Conservation (phyloP, 208 protist genomes). For the Trypanosoma lewisi region DNA sequence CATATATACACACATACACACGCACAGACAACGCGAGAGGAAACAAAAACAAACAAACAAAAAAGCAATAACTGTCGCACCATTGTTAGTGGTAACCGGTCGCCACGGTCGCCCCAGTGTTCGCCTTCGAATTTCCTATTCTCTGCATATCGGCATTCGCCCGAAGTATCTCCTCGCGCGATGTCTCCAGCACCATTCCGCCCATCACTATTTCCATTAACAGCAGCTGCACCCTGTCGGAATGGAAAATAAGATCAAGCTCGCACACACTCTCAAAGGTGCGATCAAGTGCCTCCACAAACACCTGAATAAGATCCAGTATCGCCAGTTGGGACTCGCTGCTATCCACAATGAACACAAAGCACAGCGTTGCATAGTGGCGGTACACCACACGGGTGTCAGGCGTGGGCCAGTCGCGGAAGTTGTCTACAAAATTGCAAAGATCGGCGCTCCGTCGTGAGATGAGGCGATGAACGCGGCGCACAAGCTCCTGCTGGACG, state of each 20-base stretch:
- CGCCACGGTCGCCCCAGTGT: neutral
- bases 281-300: conserved; percentile 96
- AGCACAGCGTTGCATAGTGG: conserved; percentile 98
- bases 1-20: conserved; percentile 5
- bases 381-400: conserved; percentile 96
- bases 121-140: conserved; percentile 18
- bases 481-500: conserved; percentile 89
- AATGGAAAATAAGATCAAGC: conserved; percentile 98
- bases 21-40: neutral
- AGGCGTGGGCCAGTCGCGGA: conserved; percentile 85
- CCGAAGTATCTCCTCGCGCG: conserved; percentile 85
- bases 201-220: conserved; percentile 98
- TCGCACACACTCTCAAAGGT: conserved; percentile 99
- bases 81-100: conserved; percentile 27
- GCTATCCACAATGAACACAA: conserved; percentile 97
- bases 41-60: neutral
- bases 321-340: conserved; percentile 97
- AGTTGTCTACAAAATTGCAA: conserved; percentile 97
- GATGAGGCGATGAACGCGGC: conserved; percentile 90
- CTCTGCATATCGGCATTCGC: conserved; percentile 61
- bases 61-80: neutral
- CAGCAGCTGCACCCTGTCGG: conserved; percentile 96
- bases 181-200: conserved; percentile 96
- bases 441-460: conserved; percentile 89
- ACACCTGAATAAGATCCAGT: conserved; percentile 97